Evolutionary conservation across 331 rosid genomes (phyloP), one percentile per base, ranked within the genome.

Genomic region (Dryas integrifolia): DNA sequence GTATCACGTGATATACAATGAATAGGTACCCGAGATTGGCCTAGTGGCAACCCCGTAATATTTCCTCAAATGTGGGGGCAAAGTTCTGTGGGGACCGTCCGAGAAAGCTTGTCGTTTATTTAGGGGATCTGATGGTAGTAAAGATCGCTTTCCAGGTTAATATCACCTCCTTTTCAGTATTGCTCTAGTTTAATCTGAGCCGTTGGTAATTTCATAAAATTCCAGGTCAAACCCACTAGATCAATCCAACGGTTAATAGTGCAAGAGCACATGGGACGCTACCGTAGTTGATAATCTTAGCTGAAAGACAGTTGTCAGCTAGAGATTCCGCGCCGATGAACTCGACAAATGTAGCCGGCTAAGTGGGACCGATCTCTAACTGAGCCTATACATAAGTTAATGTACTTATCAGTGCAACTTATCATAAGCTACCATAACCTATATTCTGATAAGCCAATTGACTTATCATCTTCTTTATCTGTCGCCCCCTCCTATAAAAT

Each of bases 311-410:
- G 90, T 92, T 92, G 88, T 88, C 81, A 86, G 95, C 91, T 86
- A 72, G 69, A 82, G 87, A 86, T 92, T 88, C 92, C 96, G 81
- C 83, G 97, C 96, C 92, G 96, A 84, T 83, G 81, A 69, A 75
- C 80, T 83, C 70, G 84, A 77, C 86, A 82, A 83, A 50, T 65
- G 79, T 77, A 89, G 96, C 96, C 95, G 95, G 97, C 97, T 89
- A 58, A 72, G 89, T 72, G 84, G 97, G 87, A 50, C 96, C 93
- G 77, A 2, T 0, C 0, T 9, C 24, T 40, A 30, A 67, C 69
- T 81, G 80, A 4, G 62, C 79, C 75, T 78, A 69, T 84, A 3
- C 60, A 86, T 77, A 79, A 53, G 26, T 0, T 0, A 0, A 0
- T 0, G 0, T 0, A 0, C 86, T 7, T 84, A 82, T 87, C 83